Evolutionary conservation across 805 yeast species (phyloP), one percentile per base, ranked within the genome.

Genomic region (Metschnikowia vanudenii): DNA sequence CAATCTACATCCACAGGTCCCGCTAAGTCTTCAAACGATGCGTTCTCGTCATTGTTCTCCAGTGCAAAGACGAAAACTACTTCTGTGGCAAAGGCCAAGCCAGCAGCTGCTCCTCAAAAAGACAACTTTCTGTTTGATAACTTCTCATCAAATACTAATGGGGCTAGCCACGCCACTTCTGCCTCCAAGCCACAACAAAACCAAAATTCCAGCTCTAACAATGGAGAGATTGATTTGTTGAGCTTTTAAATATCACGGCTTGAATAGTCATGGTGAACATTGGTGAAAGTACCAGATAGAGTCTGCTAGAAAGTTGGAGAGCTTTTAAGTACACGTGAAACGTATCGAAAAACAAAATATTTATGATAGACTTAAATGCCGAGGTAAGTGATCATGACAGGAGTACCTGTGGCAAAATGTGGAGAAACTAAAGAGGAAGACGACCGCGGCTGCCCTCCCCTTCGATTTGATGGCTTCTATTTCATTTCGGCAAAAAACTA

Each of bases 11-110:
- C 73, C 9, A 60, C 75, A 4, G 72, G 72, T 4, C 65, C 69
- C n/a, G 56, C 74, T 10, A 67, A 68, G 47, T 65, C 73, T 4
- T 69, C 75, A 43, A 73, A 70, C 49, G 94, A 86, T 59, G 85
- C 91, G 0, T 86, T 86, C 64, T 83, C 91, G 19, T 81, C 86
- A 3, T 69, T 86, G 52, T 81, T 86, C 56, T 71, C 79, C 8
- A 66, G 80, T 22, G 95, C 95, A 6, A 82, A 85, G 59, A 66
- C 81, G 41, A 65, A 69, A 54, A 53, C 51, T 16, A 39, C 34
- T 22, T 40, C 43, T 41, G 38, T 47, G 18, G 50, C 54, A 12
- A 49, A 47, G 44, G 26, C 47, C 4, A 45, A 42, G 41, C 52
- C 45, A n/a, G 33, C 60, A 29, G 30, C 60, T 8, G 33, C 52